A percentile compares a stretch with the other conserved stretches of the same genome.
phyloP scores from a whole-genome alignment of 768 basidiomycete species.

The Tylopilus cervinicoccineus region DNA sequence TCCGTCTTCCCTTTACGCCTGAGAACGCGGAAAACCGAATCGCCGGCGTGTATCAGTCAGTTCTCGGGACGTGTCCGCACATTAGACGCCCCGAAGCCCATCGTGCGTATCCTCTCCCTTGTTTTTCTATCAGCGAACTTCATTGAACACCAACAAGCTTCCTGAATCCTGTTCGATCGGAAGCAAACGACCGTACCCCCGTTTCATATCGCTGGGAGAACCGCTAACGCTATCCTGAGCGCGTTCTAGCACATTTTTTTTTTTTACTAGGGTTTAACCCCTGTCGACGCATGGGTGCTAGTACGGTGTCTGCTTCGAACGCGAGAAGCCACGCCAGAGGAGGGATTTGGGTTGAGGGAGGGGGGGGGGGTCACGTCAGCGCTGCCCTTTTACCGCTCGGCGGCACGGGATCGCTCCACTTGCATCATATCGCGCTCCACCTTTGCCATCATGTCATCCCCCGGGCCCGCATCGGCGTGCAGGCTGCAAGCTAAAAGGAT shows the following conservation, averaged over 20 bases:
- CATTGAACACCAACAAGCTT: not conserved
- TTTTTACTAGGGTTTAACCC: not conserved
- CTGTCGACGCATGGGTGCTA: not conserved
- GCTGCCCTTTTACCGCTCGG: too few species aligned
- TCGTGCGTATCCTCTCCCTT: not conserved
- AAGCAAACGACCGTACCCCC: not conserved
- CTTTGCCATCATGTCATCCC: not conserved
- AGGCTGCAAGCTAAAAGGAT: not conserved
- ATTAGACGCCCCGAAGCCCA: not conserved
- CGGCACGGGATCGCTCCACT: conserved; percentile 1
- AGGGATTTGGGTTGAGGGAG: too few species aligned
- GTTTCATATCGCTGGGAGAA: not conserved
- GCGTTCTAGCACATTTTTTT: not conserved
- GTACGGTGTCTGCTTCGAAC: not conserved
- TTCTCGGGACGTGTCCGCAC: not conserved
- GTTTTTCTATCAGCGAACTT: not conserved
- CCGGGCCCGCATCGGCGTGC: not conserved
- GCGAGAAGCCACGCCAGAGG: not conserved
- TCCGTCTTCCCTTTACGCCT: not conserved
- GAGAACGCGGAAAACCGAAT: conserved; percentile 2
- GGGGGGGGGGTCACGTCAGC: conserved; percentile 2
- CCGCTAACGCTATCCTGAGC: not conserved
- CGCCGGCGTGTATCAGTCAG: not conserved
- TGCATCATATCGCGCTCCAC: conserved; percentile 3
- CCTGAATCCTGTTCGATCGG: not conserved